Conservation (phyloP, 1,139 yeast genomes). For the Yamadazyma spencermartinsiae region DNA sequence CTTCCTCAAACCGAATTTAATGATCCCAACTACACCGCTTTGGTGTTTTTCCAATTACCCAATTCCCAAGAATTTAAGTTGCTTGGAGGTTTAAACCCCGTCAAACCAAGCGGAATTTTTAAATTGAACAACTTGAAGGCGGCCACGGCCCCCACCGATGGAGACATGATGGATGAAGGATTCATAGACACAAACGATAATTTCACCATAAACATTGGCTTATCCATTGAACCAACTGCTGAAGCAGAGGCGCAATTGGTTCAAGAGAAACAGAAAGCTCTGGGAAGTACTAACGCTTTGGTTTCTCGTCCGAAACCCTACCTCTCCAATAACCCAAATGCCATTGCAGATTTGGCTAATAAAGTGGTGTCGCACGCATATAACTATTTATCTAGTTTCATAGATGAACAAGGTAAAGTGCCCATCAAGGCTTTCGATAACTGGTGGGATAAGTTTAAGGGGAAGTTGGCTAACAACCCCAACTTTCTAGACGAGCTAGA, state of each 20-base stretch:
- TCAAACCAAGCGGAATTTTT: constrained; percentile 90
- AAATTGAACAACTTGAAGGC: constrained; percentile 55
- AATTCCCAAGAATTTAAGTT: constrained; percentile 65
- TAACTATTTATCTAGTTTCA: constrained; percentile 82
- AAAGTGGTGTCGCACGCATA: constrained; percentile 91
- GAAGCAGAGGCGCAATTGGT: constrained; percentile 47
- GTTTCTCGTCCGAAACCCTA: constrained; percentile 19
- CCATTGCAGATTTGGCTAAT: constrained; percentile 64
- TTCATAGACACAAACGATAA: constrained; percentile 31
- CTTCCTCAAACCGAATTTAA: constrained; percentile 65
- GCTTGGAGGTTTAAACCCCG: constrained; percentile 71
- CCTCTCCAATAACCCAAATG: constrained; percentile 17
- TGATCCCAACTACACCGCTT: constrained; percentile 73
- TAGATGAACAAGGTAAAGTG: constrained; percentile 75
- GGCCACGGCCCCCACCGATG: constrained; percentile 14
- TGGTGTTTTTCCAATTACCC: constrained; percentile 87
- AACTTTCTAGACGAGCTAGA: constrained; percentile 59
- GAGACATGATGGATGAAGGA: constrained; percentile 32
- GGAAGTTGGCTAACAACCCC: constrained; percentile 76
- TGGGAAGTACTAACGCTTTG: constrained; percentile 20
- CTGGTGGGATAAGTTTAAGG: constrained; percentile 94
- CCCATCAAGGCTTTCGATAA: constrained; percentile 86
- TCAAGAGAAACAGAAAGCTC: constrained; percentile 31
- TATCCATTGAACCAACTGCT: constrained; percentile 76
- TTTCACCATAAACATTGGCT: constrained; percentile 65